Conservation (phyloP, 2,329 filamentous ascomycete species). For the Ceratocystis eucalypticola region DNA sequence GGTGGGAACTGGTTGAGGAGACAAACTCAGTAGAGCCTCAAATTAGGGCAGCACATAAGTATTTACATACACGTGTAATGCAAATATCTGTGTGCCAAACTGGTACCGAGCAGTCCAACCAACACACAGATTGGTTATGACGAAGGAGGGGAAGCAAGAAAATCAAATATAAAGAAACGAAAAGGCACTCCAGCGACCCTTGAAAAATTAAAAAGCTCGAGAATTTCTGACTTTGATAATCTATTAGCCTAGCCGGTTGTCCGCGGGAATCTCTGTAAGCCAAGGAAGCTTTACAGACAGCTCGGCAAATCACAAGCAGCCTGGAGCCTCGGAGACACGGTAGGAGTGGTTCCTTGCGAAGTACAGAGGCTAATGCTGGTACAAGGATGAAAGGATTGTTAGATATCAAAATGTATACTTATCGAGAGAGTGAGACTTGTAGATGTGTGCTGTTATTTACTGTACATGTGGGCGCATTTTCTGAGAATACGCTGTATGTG, state of each 20-base stretch:
- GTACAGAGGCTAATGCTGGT: background rate
- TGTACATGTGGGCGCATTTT: no score
- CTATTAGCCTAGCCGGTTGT: background rate
- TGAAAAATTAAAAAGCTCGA: background rate
- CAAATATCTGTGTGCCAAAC: background rate
- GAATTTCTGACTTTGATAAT: background rate
- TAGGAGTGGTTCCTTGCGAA: background rate
- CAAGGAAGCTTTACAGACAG: background rate
- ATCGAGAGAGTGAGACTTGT: background rate
- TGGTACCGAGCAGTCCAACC: background rate
- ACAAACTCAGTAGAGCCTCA: background rate
- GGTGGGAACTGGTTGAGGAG: background rate
- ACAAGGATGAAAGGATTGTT: background rate
- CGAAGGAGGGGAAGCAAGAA: background rate
- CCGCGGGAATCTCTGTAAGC: background rate
- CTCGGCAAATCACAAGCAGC: background rate
- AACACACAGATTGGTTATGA: background rate
- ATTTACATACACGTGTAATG: background rate
- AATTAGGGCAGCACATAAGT: background rate
- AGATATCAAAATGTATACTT: background rate
- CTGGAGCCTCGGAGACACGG: conserved; percentile 2
- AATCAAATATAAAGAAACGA: background rate
- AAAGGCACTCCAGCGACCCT: background rate
- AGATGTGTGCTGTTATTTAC: background rate
- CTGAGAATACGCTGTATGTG: background rate